Evolutionary conservation across 257 asterid species (phyloP), one percentile per base, ranked within the genome.

Genomic region (Perilla frutescens): DNA sequence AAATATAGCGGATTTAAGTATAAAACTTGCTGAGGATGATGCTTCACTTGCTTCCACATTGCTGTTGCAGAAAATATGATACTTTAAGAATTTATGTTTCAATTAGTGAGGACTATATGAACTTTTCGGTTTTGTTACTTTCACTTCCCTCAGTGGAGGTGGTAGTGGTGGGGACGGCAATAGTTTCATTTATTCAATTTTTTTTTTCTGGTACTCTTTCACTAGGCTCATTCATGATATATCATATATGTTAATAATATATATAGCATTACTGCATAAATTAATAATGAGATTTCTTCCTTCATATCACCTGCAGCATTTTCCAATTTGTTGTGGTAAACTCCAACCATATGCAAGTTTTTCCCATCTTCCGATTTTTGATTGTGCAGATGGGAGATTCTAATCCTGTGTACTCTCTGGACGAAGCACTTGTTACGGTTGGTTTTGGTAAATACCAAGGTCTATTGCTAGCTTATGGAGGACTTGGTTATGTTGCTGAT

Each of bases 401-500:
- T n/a, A 47, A 63, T n/a, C 47, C 29, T 13, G 55, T 77, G 31
- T 83, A 71, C 84, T 76, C 83, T 50, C 75, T 84, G 44, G 86
- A 84, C 44, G 86, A 81, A 76, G 84, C 88, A 49, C 86, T 84
- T 13, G 26, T 60, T 4, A 44, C 59, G 29, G 76, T 84, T 61
- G 88, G 88, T 14, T 84, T 84, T 68, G 88, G 88, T 70, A 84
- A 74, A 79, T 84, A 75, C 80, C 88, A 84, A 73, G 72, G 74
- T 44, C 75, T 84, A 50, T 15, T 84, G 48, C 83, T 84, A 56
- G 88, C 81, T 48, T 84, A 81, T 62, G 88, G 86, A 60, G 88
- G 82, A 3, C 61, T 81, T n/a, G 88, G 83, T 39, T 81, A 82
- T 82, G 32, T 76, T n/a, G 74, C 86, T 11, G 88, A 81, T 20